Evolutionary conservation across 2,329 filamentous ascomycete genomes (phyloP), one percentile per base, ranked within the genome.

Genomic region (Colletotrichum lini): DNA sequence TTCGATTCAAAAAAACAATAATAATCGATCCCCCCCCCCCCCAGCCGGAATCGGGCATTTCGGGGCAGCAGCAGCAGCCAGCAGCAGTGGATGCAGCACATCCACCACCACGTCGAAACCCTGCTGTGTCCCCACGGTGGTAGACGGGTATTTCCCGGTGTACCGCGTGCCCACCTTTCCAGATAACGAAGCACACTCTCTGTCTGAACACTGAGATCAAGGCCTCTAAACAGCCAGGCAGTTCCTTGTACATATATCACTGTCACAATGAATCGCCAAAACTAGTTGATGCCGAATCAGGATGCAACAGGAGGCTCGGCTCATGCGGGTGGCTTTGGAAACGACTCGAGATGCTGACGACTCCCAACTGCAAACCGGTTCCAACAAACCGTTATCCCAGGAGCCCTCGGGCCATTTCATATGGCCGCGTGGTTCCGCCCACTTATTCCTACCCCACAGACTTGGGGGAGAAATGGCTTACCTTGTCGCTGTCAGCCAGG

Each of bases 401-500:
- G 42, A 65, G 12, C 6, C 38, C 44, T 50, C 42, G 53, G 63
- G 63, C 42, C 53, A 59, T 69, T 69, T 45, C 61, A 30, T 26
- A 45, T 52, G 53, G 62, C 66, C 66, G 64, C 64, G 54, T 57
- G 54, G 67, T 57, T 23, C 63, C 64, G 62, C 63, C 50, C 56
- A 67, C 61, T 66, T 60, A 61, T 38, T 21, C 38, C 47, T 65
- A 69, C 65, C 59, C 70, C 70, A 65, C 66, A 70, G 63, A 45
- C 30, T 65, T 45, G 58, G 57, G 65, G 54, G 49, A 50, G 53
- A 45, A 61, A 58, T 53, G 60, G 66, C 54, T 70, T 23, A 60
- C 65, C 69, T 59, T 72, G 65, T 69, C 66, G 52, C 63, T 60
- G 69, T 60, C 65, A 72, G 70, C 54, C 38, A 54, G 35, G 70